Evolutionary conservation across 2,329 filamentous ascomycete species (phyloP), one percentile per base, ranked within the genome.

Genomic region (Penicillium sp.): DNA sequence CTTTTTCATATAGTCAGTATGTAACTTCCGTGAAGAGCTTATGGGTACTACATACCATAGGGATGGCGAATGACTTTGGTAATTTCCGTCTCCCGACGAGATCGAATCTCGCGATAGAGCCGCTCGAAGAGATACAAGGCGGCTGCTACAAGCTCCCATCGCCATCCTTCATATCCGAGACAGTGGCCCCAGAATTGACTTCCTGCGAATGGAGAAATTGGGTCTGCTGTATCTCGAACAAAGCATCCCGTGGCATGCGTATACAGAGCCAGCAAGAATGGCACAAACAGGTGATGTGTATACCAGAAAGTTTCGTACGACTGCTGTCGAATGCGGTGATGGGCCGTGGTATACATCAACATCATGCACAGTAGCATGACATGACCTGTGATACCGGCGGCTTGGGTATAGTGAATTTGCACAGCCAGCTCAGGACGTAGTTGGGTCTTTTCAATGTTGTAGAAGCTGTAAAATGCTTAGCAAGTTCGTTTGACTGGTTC

Each of bases 271-370:
- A 99, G 84, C 72, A 98, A 80, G 78, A 99, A 99, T 1, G 95
- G 94, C 62, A 99, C 90, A 73, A 98, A 98, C n/a, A 99, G 85
- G 72, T 99, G 95, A 78, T 99, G 95, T 0, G 93, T 97, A 79
- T 99, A 99, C 95, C 95, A 99, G 76, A 99, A 99, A 0, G 94
- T 96, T 80, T 99, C 95, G 74, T 93, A 99, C 0, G 92, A 96
- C 75, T 99, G 95, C 75, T 98, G 94, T 57, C 95, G 90, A 67
- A 99, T 98, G 68, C 92, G 90, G 70, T 90, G 85, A 74, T 99
- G 95, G 2, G 95, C 90, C 0, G 93, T 97, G 1, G 95, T 99
- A 80, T 96, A 99, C 84, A 99, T 99, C 65, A 99, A 81, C 65
- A 99, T 81, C 95, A 99, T 99, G 84, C 93, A 98, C n/a, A 99